Conservation (phyloP, 306 rosid species). For the Fagus sylvatica region DNA sequence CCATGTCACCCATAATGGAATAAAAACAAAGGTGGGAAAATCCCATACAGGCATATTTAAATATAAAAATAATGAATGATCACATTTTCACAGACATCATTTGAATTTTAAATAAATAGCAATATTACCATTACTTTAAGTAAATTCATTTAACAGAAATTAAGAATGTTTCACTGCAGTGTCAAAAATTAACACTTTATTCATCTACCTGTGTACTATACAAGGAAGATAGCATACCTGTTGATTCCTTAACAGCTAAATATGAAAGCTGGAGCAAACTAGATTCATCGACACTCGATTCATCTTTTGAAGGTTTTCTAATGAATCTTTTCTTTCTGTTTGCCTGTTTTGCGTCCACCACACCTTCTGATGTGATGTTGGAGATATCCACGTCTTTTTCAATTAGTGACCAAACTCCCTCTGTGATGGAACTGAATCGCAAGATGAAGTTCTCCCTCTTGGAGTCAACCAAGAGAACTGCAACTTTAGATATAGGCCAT, state of each 20-base stretch:
- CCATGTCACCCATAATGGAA: not conserved
- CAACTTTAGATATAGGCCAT: constrained; percentile 78
- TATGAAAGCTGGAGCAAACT: constrained; percentile 57
- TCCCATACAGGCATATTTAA: not conserved
- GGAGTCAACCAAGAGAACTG: constrained; percentile 64
- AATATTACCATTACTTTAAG: not conserved
- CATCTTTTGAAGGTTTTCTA: constrained; percentile 48
- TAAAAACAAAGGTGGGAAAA: not conserved
- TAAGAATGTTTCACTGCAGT: not conserved
- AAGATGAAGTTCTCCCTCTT: constrained; percentile 66
- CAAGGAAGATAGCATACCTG: constrained; percentile 48
- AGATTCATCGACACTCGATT: constrained; percentile 39
- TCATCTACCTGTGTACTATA: not conserved
- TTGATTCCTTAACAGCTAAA: constrained; percentile 67
- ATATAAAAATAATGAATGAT: not conserved
- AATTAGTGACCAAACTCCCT: constrained; percentile 75
- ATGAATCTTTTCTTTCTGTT: constrained; percentile 48
- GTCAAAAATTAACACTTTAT: not conserved
- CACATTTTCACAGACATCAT: not conserved
- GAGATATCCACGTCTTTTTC: constrained; percentile 52
- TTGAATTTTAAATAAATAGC: not conserved
- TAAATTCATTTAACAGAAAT: not conserved
- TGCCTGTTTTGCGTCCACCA: constrained; percentile 22
- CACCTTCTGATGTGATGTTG: constrained; percentile 39
- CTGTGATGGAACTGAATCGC: constrained; percentile 48